Conservation (phyloP, 2,329 filamentous ascomycete genomes). For the Beauveria caledonica region DNA sequence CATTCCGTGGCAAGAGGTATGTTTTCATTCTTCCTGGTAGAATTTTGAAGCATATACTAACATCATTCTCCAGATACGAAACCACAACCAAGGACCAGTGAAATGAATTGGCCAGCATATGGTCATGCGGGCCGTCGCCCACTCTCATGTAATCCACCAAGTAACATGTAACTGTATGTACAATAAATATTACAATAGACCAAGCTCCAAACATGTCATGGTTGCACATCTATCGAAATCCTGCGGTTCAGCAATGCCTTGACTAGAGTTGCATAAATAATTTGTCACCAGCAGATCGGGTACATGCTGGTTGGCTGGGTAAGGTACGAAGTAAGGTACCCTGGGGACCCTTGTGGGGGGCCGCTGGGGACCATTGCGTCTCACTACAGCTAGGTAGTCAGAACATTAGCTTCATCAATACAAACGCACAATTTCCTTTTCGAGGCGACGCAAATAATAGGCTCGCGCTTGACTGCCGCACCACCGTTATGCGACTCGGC, state of each 20-base stretch:
- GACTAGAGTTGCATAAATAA: neutral
- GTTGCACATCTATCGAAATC: neutral
- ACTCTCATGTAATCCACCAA: slow-evolving; percentile 3
- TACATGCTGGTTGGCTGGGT: no score
- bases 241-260: neutral
- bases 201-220: neutral
- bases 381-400: neutral
- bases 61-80: slow-evolving; percentile 45
- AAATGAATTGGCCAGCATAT: neutral
- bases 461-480: neutral
- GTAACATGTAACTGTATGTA: slow-evolving; percentile 12
- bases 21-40: slow-evolving; percentile 19
- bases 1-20: slow-evolving; percentile 93
- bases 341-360: neutral
- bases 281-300: neutral
- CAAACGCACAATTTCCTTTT: neutral
- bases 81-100: slow-evolving; percentile 45
- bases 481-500: neutral
- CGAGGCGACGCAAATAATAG: neutral
- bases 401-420: neutral
- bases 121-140: neutral
- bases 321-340: neutral
- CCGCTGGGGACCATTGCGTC: neutral
- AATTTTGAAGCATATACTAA: slow-evolving; percentile 22
- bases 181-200: slow-evolving; percentile 7